Percentiles rank a stretch among this genome's conserved stretches.
Evolutionary conservation across 1,139 yeast genomes (phyloP).

Genomic region (Yamadazyma trypodendri): DNA sequence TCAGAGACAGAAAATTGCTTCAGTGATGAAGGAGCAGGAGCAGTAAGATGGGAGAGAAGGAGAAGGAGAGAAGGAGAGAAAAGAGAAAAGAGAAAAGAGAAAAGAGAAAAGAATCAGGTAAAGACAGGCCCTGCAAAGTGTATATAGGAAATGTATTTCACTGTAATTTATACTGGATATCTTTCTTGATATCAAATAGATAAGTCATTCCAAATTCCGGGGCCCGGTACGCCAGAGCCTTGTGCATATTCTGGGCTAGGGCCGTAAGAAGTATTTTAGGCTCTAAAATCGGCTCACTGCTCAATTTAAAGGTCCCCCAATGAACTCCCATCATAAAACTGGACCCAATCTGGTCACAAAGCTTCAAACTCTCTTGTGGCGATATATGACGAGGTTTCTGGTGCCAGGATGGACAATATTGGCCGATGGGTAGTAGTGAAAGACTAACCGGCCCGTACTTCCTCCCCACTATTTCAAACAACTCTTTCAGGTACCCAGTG

Average conservation of each 20-base stretch:
- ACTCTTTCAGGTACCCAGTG: slow-evolving; percentile 78
- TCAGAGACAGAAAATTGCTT: slow-evolving; percentile 24
- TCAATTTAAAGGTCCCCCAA: slow-evolving; percentile 92
- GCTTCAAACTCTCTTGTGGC: slow-evolving; percentile 72
- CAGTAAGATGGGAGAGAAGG: background rate
- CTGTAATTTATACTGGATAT: slow-evolving; percentile 14
- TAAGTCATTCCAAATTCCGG: slow-evolving; percentile 48
- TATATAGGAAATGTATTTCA: slow-evolving; percentile 6
- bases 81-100: background rate
- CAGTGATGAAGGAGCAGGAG: background rate
- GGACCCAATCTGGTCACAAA: slow-evolving; percentile 63
- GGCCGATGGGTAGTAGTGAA: slow-evolving; percentile 89
- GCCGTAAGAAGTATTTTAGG: slow-evolving; percentile 52
- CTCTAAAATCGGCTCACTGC: slow-evolving; percentile 84
- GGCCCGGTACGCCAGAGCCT: slow-evolving; percentile 22
- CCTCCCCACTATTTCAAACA: slow-evolving; percentile 63
- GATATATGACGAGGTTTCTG: slow-evolving; percentile 85
- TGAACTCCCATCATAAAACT: slow-evolving; percentile 80
- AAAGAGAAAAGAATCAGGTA: slow-evolving; percentile 1
- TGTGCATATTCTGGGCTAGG: slow-evolving; percentile 21
- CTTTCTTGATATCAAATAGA: slow-evolving; percentile 28
- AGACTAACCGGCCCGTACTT: slow-evolving; percentile 64
- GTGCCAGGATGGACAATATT: slow-evolving; percentile 94
- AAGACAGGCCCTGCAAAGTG: background rate
- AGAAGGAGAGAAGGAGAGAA: background rate